Conservation (phyloP, 1,284 basidiomycete genomes). For the Malassezia psittaci region DNA sequence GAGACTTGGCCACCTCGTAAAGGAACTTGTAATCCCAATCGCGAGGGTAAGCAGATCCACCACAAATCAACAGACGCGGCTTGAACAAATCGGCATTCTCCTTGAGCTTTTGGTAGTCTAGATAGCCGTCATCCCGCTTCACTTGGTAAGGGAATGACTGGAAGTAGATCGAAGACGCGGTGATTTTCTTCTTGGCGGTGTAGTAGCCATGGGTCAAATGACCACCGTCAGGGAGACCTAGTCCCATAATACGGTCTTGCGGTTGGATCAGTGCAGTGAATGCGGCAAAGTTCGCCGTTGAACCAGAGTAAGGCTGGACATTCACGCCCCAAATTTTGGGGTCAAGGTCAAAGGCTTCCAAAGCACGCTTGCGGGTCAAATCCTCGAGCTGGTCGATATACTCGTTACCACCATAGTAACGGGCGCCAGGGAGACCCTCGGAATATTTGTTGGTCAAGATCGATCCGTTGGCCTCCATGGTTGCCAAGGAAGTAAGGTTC, state of each 20-base stretch:
- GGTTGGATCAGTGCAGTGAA: constrained; percentile 94
- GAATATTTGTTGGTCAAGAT: constrained; percentile 97
- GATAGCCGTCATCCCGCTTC: constrained; percentile 60
- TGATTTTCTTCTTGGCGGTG: constrained; percentile 99
- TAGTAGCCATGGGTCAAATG: constrained; percentile 98
- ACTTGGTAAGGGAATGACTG: constrained; percentile 95
- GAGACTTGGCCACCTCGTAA: constrained; percentile 70
- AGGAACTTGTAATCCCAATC: constrained; percentile 71
- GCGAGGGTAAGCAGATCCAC: constrained; percentile 94
- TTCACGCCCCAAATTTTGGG: constrained; percentile 89
- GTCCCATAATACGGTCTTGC: constrained; percentile 97
- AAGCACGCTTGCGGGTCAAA: constrained; percentile 87
- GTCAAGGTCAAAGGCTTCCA: constrained; percentile 93
- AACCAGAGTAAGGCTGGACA: constrained; percentile 94
- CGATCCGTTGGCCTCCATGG: constrained; percentile 95
- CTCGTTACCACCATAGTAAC: constrained; percentile 82
- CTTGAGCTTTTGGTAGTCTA: constrained; percentile 77
- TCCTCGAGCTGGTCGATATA: constrained; percentile 93
- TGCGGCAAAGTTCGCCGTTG: constrained; percentile 71
- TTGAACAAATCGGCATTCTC: constrained; percentile 92
- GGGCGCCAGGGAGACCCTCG: constrained; percentile 61
- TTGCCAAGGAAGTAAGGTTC: constrained; percentile 49
- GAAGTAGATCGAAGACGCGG: constrained; percentile 99
- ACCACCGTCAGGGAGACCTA: constrained; percentile 94
- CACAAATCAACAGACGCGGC: constrained; percentile 89